Conservation (phyloP, 2,329 filamentous ascomycete species). For the Nothophaeocryptopus gaeumannii region DNA sequence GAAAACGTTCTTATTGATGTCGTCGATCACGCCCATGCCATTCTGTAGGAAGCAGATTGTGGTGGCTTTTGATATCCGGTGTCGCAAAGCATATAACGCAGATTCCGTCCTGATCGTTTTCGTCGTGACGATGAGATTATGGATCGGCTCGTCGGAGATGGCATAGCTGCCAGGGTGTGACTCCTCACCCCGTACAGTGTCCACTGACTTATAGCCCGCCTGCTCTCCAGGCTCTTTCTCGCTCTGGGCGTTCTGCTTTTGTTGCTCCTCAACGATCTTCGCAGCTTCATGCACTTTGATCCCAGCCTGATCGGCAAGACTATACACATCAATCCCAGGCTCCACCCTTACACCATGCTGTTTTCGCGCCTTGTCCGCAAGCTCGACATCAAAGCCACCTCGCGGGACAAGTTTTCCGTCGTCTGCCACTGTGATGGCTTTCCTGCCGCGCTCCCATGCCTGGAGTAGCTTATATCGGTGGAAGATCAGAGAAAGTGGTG, state of each 20-base stretch:
- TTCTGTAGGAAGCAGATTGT: conserved; percentile 76
- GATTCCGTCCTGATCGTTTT: conserved; percentile 69
- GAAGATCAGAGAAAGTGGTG: conserved; percentile 77
- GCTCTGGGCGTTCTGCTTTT: conserved; percentile 1
- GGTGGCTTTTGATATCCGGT: conserved; percentile 64
- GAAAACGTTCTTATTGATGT: conserved; percentile 70
- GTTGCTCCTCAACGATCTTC: conserved; percentile 21
- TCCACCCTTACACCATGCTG: conserved; percentile 37
- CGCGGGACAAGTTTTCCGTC: conserved; percentile 38
- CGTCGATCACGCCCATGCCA: conserved; percentile 79
- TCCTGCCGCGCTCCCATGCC: conserved; percentile 48
- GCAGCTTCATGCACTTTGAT: conserved; percentile 32
- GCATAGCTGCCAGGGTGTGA: conserved; percentile 5
- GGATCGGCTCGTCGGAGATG: conserved; percentile 46
- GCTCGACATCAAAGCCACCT: conserved; percentile 47
- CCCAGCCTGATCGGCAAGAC: conserved; percentile 21
- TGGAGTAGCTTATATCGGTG: conserved; percentile 51
- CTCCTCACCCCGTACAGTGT: background rate
- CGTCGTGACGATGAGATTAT: conserved; percentile 73
- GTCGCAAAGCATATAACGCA: conserved; percentile 63
- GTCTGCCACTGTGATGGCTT: conserved; percentile 48
- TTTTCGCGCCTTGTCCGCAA: conserved; percentile 36
- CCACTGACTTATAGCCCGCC: conserved; percentile 10
- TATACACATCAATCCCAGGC: conserved; percentile 23
- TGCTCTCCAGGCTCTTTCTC: conserved; percentile 2